Evolutionary conservation across 2,329 filamentous ascomycete species (phyloP), one percentile per base, ranked within the genome.

Genomic region (Penicillium aurantiogriseum): DNA sequence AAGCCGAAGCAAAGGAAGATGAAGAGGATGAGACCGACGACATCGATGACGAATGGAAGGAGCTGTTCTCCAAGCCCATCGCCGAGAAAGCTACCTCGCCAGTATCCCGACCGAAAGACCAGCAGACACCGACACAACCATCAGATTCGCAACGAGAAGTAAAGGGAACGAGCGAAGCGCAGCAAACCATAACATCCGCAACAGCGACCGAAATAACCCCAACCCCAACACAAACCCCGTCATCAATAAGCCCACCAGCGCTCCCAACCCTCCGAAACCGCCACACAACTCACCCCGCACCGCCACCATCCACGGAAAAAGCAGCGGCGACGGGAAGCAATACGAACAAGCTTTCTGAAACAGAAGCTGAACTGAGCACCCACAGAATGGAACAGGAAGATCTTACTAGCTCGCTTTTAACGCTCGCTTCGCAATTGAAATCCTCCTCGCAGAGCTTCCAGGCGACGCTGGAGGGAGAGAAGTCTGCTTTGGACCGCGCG

Each of bases 311-410:
- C 15, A 31, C 64, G 8, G 47, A 67, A 21, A 65, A 61, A 43
- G 54, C 67, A 15, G 65, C 58, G 10, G 44, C 60, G 43, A 48
- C 54, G 3, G 44, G 58, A 46, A 40, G 49, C 44, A 54, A 40
- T 48, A 17, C 53, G 8, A 57, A 64, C 17, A 66, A 69, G 33
- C 61, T 67, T 17, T 59, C 66, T 44, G 82, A 83, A 17, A 81
- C 85, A 1, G 91, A 96, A 77, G 82, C 86, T 0, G 82, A 92
- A 33, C 83, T 96, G 43, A 85, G 90, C 66, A 83, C 89, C 68
- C 86, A 96, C 69, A 88, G 90, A 52, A 80, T 80, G 53, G 91
- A 96, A 76, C 92, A 97, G 74, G 91, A 96, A 73, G 80, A 83
- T 35, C 82, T 97, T 3, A 93, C 92, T 0, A 82, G 84, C 38